Percentiles rank a stretch among this genome's conserved stretches.
phyloP scores from a whole-genome alignment of 306 rosid genomes.

The Fragaria iinumae region DNA sequence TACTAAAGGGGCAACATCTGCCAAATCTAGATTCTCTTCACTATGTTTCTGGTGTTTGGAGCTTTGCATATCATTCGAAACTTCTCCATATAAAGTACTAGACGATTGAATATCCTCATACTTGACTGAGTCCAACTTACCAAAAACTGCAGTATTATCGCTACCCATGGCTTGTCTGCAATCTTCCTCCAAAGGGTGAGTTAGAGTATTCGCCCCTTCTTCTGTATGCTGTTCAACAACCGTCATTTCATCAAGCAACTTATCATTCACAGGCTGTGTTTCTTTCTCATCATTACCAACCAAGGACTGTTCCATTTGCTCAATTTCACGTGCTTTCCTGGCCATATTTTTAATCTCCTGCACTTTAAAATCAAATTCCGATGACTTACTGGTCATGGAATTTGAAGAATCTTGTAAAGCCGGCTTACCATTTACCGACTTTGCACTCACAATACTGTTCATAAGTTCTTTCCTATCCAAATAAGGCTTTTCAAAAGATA shows the following conservation, averaged over 20 bases:
- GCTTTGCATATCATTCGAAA: constrained; percentile 34
- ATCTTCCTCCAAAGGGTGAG: constrained; percentile 32
- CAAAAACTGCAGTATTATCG: constrained; percentile 29
- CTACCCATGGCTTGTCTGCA: constrained; percentile 23
- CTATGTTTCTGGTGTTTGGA: constrained; percentile 27
- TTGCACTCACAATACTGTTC: constrained; percentile 53
- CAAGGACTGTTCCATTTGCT: constrained; percentile 36
- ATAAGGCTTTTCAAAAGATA: constrained; percentile 49
- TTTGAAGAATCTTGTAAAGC: constrained; percentile 31
- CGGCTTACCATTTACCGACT: constrained; percentile 34
- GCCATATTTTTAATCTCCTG: constrained; percentile 67
- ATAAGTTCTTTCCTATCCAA: constrained; percentile 68
- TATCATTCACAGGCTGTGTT: constrained; percentile 29
- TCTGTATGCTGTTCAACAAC: constrained; percentile 18
- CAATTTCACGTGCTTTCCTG: constrained; percentile 45
- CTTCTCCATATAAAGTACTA: constrained; percentile 26
- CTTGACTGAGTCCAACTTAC: constrained; percentile 28
- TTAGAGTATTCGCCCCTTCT: constrained; percentile 22
- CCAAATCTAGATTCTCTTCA: constrained; percentile 22
- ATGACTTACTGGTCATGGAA: constrained; percentile 22
- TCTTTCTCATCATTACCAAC: constrained; percentile 26
- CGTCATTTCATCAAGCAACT: constrained; percentile 29
- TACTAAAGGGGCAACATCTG: constrained; percentile 32
- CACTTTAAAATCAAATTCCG: constrained; percentile 46
- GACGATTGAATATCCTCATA: constrained; percentile 20